Evolutionary conservation across 176 grass and related monocot genomes (phyloP), one percentile per base, ranked within the genome.

Genomic region (Saccharum spontaneum): DNA sequence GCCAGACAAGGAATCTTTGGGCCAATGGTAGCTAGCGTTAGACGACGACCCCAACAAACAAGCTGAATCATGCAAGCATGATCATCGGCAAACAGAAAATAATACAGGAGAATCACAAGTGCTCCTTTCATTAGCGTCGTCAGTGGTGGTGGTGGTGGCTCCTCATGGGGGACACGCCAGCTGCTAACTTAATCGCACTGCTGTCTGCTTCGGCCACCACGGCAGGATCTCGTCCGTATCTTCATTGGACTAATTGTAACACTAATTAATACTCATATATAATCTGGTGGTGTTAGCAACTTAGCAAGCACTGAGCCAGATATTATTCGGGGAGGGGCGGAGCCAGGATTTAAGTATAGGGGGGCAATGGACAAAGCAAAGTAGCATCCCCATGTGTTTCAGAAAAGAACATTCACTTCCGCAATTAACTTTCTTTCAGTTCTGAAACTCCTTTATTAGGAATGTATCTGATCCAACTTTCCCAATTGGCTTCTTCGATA

Each of bases 51-150:
- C 30, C 2, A 84, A 50, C 39, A 55, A 52, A 14, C n/a, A 28
- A 28, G 15, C 69, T 37, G 22, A 65, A 45, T 62, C 70, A 9
- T 48, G 12, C 70, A 9, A 1, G 6, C 71, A 49, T 73, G 7
- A 46, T 73, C 40, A 23, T 8, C 10, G 23, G 4, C 20, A 45
- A 3, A 57, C 18, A 71, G 22, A 13, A 43, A 26, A 28, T 0
- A 46, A 72, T 43, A 71, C 37, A 41, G 69, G 26, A 50, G 72
- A 75, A 75, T 75, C 72, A 6, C 71, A 66, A 86, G 84, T 86
- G 76, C 76, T n/a, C 67, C 67, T 73, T 50, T 26, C 28, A 28
- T 65, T 73, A 50, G 67, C 55, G 41, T 65, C 76, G 67, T 86
- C 24, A 15, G 26, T 31, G 26, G 60, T 63, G 59, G 24, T 64